Conservation (phyloP, 345 rosid genomes). For the Arabis alpina region DNA sequence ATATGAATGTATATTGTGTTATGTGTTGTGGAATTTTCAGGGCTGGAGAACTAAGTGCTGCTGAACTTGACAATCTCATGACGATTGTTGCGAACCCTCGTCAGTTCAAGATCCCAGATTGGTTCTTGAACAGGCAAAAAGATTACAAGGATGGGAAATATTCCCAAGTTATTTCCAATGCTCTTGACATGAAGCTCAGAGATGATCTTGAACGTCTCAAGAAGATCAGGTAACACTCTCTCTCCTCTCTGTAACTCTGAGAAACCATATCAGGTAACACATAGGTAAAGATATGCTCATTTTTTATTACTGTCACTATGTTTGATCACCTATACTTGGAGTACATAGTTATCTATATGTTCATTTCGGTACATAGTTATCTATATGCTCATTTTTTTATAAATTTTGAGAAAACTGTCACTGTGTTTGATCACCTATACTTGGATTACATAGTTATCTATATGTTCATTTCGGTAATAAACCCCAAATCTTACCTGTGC, state of each 20-base stretch:
- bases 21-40: conserved; percentile 31
- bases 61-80: conserved; percentile 78
- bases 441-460: too few relatives aligned
- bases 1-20: too few relatives aligned
- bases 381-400: too few relatives aligned
- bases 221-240: conserved; percentile 62
- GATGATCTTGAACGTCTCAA: conserved; percentile 86
- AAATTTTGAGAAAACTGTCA: too few relatives aligned
- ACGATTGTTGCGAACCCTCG: conserved; percentile 77
- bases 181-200: conserved; percentile 87
- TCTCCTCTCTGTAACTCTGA: background rate
- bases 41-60: conserved; percentile 80
- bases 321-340: too few relatives aligned
- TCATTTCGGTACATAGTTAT: too few relatives aligned
- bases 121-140: conserved; percentile 90
- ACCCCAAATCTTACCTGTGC: background rate
- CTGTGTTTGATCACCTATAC: too few relatives aligned
- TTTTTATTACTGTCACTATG: too few relatives aligned
- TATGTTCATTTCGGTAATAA: too few relatives aligned
- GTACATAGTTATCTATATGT: too few relatives aligned
- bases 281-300: too few relatives aligned
- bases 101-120: conserved; percentile 86
- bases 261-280: background rate
- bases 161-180: conserved; percentile 87
- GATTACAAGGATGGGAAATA: conserved; percentile 91